These are phyloP conservation scores for Chimonanthus praecox DNA, from an alignment of 164 flowering plant genomes.

Conservation along the genomic window DNA sequence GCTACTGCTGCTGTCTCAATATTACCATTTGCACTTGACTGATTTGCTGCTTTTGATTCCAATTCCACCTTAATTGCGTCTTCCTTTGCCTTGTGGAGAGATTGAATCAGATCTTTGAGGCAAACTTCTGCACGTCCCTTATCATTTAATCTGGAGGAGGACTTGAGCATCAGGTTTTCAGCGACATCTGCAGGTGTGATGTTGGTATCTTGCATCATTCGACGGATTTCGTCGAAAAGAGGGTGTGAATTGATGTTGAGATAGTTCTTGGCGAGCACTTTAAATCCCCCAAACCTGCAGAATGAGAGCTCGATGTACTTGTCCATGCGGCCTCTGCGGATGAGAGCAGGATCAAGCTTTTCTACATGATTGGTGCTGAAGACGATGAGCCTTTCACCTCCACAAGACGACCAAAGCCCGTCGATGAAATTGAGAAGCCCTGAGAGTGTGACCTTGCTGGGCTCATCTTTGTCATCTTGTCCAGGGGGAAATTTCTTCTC, in stretches of 20 bases:
- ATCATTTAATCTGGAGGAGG: conserved; percentile 4
- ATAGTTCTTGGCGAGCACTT: conserved; percentile 47
- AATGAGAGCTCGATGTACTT: conserved; percentile 61
- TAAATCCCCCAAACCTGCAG: conserved; percentile 47
- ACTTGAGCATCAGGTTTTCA: conserved; percentile 52
- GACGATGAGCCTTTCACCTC: conserved; percentile 55
- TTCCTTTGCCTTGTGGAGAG: conserved; percentile 29
- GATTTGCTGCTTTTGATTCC: neutral
- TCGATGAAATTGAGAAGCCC: conserved; percentile 69
- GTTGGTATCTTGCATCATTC: conserved; percentile 26
- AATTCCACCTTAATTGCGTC: neutral
- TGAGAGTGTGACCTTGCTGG: conserved; percentile 51
- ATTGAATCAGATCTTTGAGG: conserved; percentile 31
- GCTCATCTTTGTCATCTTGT: conserved; percentile 18
- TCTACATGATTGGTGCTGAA: conserved; percentile 62
- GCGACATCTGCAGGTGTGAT: conserved; percentile 66
- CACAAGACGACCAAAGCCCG: conserved; percentile 68
- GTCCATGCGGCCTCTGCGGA: conserved; percentile 59
- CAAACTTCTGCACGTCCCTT: conserved; percentile 23
- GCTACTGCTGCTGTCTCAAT: neutral
- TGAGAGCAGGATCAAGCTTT: conserved; percentile 55
- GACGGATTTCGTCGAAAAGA: conserved; percentile 26
- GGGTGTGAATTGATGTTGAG: conserved; percentile 34
- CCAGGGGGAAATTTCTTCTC: conserved; percentile 15
- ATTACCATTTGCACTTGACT: neutral